Conservation (phyloP, 768 basidiomycete species). For the Boletus pseudo-olivaceus region DNA sequence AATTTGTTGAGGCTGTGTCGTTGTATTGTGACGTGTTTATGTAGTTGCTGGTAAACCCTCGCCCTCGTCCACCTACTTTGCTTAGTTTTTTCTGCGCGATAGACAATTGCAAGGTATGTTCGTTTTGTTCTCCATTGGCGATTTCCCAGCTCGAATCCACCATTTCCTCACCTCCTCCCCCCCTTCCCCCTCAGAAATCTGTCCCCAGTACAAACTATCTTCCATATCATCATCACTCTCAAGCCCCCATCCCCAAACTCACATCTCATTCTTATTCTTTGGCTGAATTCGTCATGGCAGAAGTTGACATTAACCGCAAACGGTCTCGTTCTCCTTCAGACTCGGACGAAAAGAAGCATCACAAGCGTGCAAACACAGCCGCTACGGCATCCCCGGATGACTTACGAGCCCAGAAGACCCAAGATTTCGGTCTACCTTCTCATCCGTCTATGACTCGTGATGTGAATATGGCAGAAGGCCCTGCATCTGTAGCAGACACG, state of each 20-base stretch:
- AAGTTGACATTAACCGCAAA: constrained; percentile 80
- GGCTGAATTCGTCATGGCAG: constrained; percentile 75
- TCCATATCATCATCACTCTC: constrained; percentile 39
- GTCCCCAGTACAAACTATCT: constrained; percentile 40
- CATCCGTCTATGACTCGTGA: constrained; percentile 45
- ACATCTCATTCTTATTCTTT: constrained; percentile 37
- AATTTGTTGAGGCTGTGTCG: constrained; percentile 38
- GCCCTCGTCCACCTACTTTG: neutral
- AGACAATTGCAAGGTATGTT: constrained; percentile 33
- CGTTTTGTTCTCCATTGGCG: constrained; percentile 27
- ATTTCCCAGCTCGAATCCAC: constrained; percentile 57
- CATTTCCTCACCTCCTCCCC: constrained; percentile 50
- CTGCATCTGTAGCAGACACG: constrained; percentile 38
- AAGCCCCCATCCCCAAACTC: constrained; percentile 42
- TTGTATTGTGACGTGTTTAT: constrained; percentile 18
- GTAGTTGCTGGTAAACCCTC: constrained; percentile 9
- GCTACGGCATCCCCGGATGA: constrained; percentile 61
- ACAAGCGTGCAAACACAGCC: constrained; percentile 85
- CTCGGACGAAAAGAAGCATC: constrained; percentile 71
- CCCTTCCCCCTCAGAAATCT: constrained; percentile 50
- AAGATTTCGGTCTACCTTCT: constrained; percentile 40
- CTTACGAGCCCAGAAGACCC: constrained; percentile 45
- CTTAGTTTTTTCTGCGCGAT: neutral
- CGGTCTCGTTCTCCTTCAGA: constrained; percentile 85
- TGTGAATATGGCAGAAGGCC: constrained; percentile 60